Evolutionary conservation across 2,329 filamentous ascomycete species (phyloP).

Genomic region (Aspergillus latus): DNA sequence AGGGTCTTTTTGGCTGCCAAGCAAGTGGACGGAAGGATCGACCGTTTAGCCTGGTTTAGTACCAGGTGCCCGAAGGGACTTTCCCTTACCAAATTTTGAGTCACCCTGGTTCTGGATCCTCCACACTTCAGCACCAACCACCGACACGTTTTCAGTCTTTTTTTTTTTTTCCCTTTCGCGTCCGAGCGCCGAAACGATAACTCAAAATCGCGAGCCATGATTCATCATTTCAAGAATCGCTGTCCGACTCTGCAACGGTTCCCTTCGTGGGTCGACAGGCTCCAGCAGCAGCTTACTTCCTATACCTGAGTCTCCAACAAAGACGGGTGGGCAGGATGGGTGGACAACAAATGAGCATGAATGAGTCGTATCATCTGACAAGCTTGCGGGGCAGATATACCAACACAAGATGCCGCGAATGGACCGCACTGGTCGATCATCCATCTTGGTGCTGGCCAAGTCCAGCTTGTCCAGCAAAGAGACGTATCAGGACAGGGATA

Average conservation of each 20-base stretch:
- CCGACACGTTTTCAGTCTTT: not conserved
- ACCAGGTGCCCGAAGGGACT: not conserved
- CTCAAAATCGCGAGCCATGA: not conserved
- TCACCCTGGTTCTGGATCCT: not conserved
- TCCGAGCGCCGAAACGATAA: not conserved
- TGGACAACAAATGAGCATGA: not conserved
- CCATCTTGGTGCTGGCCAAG: slow-evolving; percentile 9
- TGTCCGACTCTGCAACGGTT: not conserved
- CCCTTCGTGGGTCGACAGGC: not conserved
- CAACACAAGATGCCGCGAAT: slow-evolving; percentile 11
- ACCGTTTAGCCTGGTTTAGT: slow-evolving; percentile 15
- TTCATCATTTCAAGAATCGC: not conserved
- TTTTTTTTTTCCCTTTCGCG: not conserved
- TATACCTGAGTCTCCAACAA: not conserved
- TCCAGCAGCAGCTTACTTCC: not conserved
- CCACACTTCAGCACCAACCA: not conserved
- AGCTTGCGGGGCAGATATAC: slow-evolving; percentile 15
- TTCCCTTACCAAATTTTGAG: not conserved
- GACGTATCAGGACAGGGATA: slow-evolving; percentile 1
- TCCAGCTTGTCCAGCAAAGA: slow-evolving; percentile 9
- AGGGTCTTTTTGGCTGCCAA: slow-evolving; percentile 11
- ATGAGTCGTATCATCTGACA: slow-evolving; percentile 19
- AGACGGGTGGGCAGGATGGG: not conserved
- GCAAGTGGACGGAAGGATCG: slow-evolving; percentile 12
- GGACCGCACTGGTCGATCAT: slow-evolving; percentile 15